phyloP scores from a whole-genome alignment of 306 rosid genomes.

The Styphnolobium japonicum region DNA sequence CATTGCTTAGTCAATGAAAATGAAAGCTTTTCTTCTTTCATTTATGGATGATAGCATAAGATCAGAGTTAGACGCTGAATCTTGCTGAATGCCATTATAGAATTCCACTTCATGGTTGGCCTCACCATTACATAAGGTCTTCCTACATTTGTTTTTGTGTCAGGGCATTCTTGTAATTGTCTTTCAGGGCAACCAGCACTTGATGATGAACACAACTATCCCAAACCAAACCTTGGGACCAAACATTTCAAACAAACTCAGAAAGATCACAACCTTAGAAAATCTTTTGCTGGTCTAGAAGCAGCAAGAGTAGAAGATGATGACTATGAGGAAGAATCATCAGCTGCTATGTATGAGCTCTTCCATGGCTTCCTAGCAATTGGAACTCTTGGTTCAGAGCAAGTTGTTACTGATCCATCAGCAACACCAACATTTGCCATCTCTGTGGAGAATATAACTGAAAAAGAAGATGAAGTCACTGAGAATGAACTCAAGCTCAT shows the following conservation, averaged over 20 bases:
- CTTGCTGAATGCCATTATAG: neutral
- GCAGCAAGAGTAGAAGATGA: constrained; percentile 53
- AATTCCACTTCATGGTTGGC: neutral
- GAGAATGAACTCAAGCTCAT: constrained; percentile 77
- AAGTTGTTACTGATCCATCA: constrained; percentile 48
- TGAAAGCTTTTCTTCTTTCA: neutral
- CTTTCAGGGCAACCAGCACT: constrained; percentile 63
- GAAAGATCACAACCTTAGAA: constrained; percentile 49
- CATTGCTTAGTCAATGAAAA: neutral
- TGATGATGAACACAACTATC: constrained; percentile 65
- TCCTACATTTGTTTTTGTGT: constrained; percentile 20
- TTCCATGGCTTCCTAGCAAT: constrained; percentile 88
- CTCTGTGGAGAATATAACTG: constrained; percentile 73
- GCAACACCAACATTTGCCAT: constrained; percentile 73
- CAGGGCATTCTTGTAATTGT: constrained; percentile 36
- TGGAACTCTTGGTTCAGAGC: constrained; percentile 83
- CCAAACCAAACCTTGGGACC: constrained; percentile 44
- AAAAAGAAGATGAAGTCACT: constrained; percentile 67
- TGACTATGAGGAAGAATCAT: constrained; percentile 57
- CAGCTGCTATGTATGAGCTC: constrained; percentile 55
- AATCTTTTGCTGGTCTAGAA: constrained; percentile 56
- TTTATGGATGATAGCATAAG: neutral
- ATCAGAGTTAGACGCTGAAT: neutral
- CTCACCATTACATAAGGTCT: neutral
- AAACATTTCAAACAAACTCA: constrained; percentile 55